These are phyloP conservation scores for Aspergillus leporis DNA, from an alignment of 495 filamentous ascomycete species.

Conservation along the genomic window DNA sequence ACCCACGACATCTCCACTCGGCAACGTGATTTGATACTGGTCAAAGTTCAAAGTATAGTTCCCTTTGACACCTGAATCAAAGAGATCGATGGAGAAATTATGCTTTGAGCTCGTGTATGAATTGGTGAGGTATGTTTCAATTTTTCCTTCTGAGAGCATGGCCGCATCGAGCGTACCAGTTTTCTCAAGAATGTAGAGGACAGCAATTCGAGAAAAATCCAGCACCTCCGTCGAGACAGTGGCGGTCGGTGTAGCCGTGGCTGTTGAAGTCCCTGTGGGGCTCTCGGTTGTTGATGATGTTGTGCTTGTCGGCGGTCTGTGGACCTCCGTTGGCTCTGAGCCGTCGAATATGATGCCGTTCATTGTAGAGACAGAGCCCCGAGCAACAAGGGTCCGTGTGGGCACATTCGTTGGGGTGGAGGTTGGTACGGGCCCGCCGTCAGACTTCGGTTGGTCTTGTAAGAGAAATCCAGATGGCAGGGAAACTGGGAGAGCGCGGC, in stretches of 20 bases:
- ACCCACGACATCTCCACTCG: constrained; percentile 43
- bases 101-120: constrained; percentile 22
- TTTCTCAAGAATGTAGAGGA: constrained; percentile 53
- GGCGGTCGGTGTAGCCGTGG: constrained; percentile 15
- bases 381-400: constrained; percentile 30
- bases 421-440: constrained; percentile 7
- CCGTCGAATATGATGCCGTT: constrained; percentile 48
- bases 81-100: constrained; percentile 19
- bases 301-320: constrained; percentile 2
- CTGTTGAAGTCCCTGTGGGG: constrained; percentile 3
- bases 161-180: constrained; percentile 42
- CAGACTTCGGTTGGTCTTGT: constrained; percentile 11
- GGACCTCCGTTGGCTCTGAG: constrained; percentile 1
- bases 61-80: constrained; percentile 23
- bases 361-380: constrained; percentile 35
- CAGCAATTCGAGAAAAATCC: constrained; percentile 49
- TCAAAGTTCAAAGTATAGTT: constrained; percentile 45
- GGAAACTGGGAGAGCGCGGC: constrained; percentile 23
- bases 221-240: constrained; percentile 29
- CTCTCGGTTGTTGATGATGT: constrained; percentile 3
- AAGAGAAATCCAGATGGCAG: not conserved
- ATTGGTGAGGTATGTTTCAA: constrained; percentile 35
- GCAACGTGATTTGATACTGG: constrained; percentile 41
- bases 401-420: constrained; percentile 12
- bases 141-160: constrained; percentile 34